Conservation (phyloP, 148 eudicot species). For the Spergularia bocconei region DNA sequence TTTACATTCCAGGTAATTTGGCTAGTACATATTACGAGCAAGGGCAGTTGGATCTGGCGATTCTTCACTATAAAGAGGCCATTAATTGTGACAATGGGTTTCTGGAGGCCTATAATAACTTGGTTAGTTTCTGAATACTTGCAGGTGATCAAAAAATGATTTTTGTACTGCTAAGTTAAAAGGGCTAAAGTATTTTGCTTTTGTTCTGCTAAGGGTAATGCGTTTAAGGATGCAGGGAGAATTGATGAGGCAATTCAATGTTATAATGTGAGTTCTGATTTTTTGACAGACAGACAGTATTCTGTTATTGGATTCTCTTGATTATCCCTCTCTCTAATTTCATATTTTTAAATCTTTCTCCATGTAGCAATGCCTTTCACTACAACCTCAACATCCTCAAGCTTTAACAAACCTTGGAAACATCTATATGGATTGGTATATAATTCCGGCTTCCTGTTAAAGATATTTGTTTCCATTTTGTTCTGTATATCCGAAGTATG, state of each 20-base stretch:
- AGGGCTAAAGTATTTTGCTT: slow-evolving; percentile 13
- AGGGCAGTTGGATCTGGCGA: slow-evolving; percentile 84
- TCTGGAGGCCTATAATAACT: slow-evolving; percentile 92
- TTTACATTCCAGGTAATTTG: slow-evolving; percentile 62
- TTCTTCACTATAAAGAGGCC: slow-evolving; percentile 75
- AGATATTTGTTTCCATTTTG: background rate
- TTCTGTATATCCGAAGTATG: background rate
- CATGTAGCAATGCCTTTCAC: slow-evolving; percentile 81
- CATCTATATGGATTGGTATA: slow-evolving; percentile 93
- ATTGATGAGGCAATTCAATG: slow-evolving; percentile 87
- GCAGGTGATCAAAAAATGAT: slow-evolving; percentile 6
- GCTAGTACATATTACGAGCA: slow-evolving; percentile 88
- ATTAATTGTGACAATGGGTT: slow-evolving; percentile 79
- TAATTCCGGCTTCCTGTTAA: background rate
- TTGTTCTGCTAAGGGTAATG: slow-evolving; percentile 62
- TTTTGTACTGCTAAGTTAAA: background rate
- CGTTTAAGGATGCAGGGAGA: slow-evolving; percentile 87
- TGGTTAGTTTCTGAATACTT: slow-evolving; percentile 46
- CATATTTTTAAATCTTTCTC: slow-evolving; percentile 15
- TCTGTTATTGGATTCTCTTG: background rate
- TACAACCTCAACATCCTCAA: slow-evolving; percentile 92
- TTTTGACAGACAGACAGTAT: background rate
- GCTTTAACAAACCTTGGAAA: slow-evolving; percentile 96
- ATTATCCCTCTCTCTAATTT: slow-evolving; percentile 9
- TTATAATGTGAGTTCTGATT: slow-evolving; percentile 59